A percentile compares a stretch with the other conserved stretches of the same genome.
Evolutionary conservation across 2,329 filamentous ascomycete species (phyloP).

Genomic region (Diaporthe sp.): DNA sequence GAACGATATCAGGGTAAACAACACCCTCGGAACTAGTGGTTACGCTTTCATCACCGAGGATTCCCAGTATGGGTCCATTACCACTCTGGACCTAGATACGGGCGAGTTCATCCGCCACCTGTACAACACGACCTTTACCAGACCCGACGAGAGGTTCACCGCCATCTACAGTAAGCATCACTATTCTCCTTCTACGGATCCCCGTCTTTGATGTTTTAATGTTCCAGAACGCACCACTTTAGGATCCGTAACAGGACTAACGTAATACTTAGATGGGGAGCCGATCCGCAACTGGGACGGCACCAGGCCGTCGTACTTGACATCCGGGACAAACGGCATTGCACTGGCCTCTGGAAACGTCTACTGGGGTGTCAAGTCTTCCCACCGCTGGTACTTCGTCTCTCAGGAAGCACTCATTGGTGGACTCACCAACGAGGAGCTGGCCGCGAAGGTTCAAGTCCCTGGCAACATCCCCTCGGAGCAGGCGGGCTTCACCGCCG

Average conservation of each 20-base stretch:
- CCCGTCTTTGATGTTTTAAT: no score
- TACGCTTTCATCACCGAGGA: slow-evolving; percentile 10
- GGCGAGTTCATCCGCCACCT: neutral
- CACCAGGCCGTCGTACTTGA: neutral
- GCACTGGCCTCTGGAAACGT: neutral
- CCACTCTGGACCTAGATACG: neutral
- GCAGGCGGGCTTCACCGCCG: slow-evolving; percentile 5
- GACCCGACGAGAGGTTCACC: slow-evolving; percentile 1
- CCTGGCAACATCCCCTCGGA: slow-evolving; percentile 5
- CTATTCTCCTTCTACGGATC: no score
- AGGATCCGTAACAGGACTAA: no score
- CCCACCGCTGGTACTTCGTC: neutral
- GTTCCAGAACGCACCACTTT: no score
- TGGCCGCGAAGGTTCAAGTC: neutral
- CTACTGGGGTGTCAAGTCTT: neutral
- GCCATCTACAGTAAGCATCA: slow-evolving; percentile 11
- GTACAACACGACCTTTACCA: slow-evolving; percentile 4
- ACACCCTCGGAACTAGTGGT: neutral
- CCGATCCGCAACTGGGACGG: slow-evolving; percentile 12
- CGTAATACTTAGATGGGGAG: no score
- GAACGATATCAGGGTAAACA: neutral
- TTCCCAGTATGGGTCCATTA: slow-evolving; percentile 3
- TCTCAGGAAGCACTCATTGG: neutral
- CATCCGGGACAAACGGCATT: neutral
- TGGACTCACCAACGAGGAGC: neutral